These are phyloP conservation scores for Pleurotus ostreatus DNA, from an alignment of 768 basidiomycete genomes.

Conservation along the genomic window DNA sequence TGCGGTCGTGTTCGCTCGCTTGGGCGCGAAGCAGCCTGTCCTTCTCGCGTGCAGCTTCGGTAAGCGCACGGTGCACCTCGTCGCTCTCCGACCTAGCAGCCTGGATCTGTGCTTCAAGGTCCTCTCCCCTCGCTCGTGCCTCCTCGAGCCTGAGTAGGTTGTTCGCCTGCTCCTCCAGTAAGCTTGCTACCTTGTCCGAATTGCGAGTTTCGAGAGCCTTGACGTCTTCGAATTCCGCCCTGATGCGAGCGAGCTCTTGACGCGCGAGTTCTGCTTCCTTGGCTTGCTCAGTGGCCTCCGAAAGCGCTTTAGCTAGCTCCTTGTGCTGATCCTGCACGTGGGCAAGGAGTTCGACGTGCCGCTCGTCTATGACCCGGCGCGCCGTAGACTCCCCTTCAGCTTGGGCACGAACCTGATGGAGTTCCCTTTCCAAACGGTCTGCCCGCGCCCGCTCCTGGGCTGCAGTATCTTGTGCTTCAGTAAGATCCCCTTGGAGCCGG, in stretches of 20 bases:
- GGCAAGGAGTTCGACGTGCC: conserved; percentile 51
- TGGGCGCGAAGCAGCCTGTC: conserved; percentile 71
- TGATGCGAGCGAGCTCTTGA: conserved; percentile 59
- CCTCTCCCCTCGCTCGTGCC: conserved; percentile 68
- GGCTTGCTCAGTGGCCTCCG: conserved; percentile 68
- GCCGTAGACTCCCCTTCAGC: conserved; percentile 60
- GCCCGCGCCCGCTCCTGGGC: conserved; percentile 47
- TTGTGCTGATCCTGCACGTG: conserved; percentile 54
- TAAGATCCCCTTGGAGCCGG: conserved; percentile 43
- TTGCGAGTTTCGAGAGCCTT: conserved; percentile 64
- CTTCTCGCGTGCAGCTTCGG: conserved; percentile 70
- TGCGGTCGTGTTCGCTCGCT: conserved; percentile 59
- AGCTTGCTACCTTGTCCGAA: conserved; percentile 52
- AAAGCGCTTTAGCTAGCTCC: conserved; percentile 52
- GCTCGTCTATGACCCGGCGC: conserved; percentile 59
- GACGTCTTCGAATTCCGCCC: conserved; percentile 61
- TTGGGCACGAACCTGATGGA: conserved; percentile 58
- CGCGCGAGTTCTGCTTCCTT: conserved; percentile 53
- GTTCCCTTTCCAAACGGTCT: conserved; percentile 58
- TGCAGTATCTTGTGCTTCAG: conserved; percentile 31
- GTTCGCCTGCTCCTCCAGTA: conserved; percentile 75
- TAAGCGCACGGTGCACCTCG: conserved; percentile 63
- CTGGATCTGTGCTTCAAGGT: conserved; percentile 72
- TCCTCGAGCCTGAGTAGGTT: conserved; percentile 71
- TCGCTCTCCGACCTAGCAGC: conserved; percentile 69